Evolutionary conservation across 179 eudicot species (phyloP), one percentile per base, ranked within the genome.

Genomic region (Pouteria campechiana): DNA sequence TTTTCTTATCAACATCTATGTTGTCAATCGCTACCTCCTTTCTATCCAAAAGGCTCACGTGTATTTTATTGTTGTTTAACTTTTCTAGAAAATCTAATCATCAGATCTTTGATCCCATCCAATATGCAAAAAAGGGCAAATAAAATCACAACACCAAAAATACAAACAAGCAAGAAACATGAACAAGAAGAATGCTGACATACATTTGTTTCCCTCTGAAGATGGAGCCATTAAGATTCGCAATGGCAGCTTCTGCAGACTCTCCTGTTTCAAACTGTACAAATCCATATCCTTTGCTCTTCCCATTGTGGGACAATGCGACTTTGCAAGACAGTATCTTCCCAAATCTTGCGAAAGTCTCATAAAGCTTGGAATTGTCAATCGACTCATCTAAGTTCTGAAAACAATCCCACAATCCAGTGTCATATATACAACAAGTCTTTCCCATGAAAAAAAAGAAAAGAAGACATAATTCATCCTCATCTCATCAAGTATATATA

Each of bases 231-330:
- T 79, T 76, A 17, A 74, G 69, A 22, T 72, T 53, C 30, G 74
- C 69, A 37, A 83, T 79, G 31, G 94, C 75, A 44, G 57, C 60
- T 50, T 59, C 65, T 42, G 94, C 85, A 40, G 75, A 76, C 35
- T 68, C 75, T 55, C 77, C 76, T 19, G 68, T 19, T 24, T 58
- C 76, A 50, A 72, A 83, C 50, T 83, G 89, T 12, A 83, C 83
- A 48, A 79, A 83, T 4, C 94, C 89, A 57, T 70, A 67, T 35
- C 89, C 94, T 58, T 58, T 83, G 49, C 94, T 80, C 68, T 64
- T 79, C 32, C 82, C 85, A 60, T 79, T 73, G 48, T 74, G 80
- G 19, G 66, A 55, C 27, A 64, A 57, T 30, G 42, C 81, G 17
- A 83, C 82, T 72, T 83, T 83, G 33, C 74, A 74, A 9, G 94